Evolutionary conservation across 148 eudicot species (phyloP).

Genomic region (Amaranthus cruentus): DNA sequence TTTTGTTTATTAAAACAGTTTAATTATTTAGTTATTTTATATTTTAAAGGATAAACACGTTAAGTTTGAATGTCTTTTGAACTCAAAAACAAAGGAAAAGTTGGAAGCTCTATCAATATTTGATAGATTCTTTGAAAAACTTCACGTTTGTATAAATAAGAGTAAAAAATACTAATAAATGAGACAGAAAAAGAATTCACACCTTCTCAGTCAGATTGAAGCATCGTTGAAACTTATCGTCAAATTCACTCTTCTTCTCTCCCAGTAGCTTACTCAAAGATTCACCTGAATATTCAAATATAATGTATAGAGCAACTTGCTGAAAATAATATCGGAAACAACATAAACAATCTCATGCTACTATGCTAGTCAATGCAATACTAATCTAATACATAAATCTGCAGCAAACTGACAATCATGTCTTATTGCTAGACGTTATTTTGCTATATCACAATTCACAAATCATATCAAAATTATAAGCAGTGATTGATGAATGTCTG

Average conservation of each 20-base stretch:
- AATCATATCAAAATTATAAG: too few species aligned
- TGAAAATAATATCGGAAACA: background rate
- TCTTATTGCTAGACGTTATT: too few species aligned
- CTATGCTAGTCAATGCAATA: background rate
- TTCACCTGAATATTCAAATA: constrained; percentile 41
- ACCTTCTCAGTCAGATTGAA: constrained; percentile 75
- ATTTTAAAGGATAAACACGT: background rate
- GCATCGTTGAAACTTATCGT: constrained; percentile 53
- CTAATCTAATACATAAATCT: background rate
- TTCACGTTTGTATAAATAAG: background rate
- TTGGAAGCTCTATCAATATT: background rate
- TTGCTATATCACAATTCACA: too few species aligned
- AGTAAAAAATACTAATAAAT: background rate
- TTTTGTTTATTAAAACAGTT: too few species aligned
- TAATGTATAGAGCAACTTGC: background rate
- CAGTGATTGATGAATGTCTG: too few species aligned
- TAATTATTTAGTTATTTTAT: too few species aligned
- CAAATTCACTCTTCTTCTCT: constrained; percentile 66
- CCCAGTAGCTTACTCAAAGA: constrained; percentile 42
- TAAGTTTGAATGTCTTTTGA: background rate
- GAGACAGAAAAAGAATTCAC: constrained; percentile 10
- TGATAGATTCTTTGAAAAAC: background rate
- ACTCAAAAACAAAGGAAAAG: background rate
- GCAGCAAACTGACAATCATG: too few species aligned
- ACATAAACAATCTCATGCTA: background rate